These are phyloP conservation scores for Sclerotinia spermophila DNA, from an alignment of 2,329 filamentous ascomycete genomes.

Conservation along the genomic window DNA sequence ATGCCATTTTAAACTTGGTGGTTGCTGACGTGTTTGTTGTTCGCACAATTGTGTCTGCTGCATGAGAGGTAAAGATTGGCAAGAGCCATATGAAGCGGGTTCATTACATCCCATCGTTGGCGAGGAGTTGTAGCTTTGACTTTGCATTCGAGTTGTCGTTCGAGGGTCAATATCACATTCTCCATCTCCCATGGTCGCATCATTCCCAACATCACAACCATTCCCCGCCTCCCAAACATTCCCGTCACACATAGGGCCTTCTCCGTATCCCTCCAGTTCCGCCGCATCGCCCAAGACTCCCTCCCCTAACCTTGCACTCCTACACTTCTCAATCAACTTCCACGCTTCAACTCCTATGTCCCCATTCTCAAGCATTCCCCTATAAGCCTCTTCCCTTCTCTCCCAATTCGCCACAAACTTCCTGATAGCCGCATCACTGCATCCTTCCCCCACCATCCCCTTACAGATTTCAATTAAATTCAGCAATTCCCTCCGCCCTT, in stretches of 20 bases:
- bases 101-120: background rate
- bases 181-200: background rate
- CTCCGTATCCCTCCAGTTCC: background rate
- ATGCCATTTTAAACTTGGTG: background rate
- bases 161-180: background rate
- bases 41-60: background rate
- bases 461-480: constrained; percentile 1
- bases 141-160: background rate
- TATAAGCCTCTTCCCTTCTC: constrained; percentile 3
- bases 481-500: background rate
- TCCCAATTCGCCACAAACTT: background rate
- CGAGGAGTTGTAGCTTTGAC: background rate
- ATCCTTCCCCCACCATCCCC: background rate
- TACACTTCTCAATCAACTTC: constrained; percentile 2
- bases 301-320: background rate
- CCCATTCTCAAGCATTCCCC: background rate
- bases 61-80: background rate
- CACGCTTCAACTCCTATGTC: background rate
- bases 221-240: background rate
- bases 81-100: background rate
- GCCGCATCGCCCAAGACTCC: background rate
- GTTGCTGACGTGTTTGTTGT: background rate
- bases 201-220: background rate
- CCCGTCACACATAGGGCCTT: too few species aligned
- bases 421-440: background rate